A percentile compares a stretch with the other conserved stretches of the same genome.
phyloP scores from a whole-genome alignment of 2,329 filamentous ascomycete genomes.

The Nakataea oryzae region DNA sequence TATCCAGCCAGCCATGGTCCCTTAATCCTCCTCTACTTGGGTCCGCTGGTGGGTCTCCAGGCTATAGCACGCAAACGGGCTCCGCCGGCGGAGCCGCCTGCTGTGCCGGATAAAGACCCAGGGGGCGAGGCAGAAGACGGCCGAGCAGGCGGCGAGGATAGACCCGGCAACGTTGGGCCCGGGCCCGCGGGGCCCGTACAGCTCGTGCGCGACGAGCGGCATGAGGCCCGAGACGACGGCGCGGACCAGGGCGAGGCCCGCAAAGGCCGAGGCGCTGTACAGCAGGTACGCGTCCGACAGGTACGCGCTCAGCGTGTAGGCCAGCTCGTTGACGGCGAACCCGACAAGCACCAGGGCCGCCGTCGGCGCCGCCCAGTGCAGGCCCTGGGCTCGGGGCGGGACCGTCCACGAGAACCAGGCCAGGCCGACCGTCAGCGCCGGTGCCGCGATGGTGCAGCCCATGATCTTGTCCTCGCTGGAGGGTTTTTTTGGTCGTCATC shows the following conservation, averaged over 20 bases:
- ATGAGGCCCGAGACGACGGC: constrained; percentile 14
- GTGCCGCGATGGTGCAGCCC: constrained; percentile 33
- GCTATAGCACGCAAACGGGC: constrained; percentile 14
- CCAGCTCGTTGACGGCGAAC: constrained; percentile 32
- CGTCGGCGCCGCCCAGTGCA: constrained; percentile 28
- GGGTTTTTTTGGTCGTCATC: too few species aligned
- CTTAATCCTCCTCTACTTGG: constrained; percentile 8
- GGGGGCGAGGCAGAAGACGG: constrained; percentile 10
- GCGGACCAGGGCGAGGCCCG: constrained; percentile 14
- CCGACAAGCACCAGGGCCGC: constrained; percentile 30
- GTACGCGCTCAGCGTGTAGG: constrained; percentile 14
- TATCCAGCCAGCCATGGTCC: neutral
- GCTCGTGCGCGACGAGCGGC: constrained; percentile 13
- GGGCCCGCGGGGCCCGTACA: constrained; percentile 9
- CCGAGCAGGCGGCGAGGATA: constrained; percentile 11
- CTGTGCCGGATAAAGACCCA: constrained; percentile 14
- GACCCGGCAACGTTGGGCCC: constrained; percentile 13
- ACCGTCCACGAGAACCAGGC: constrained; percentile 36
- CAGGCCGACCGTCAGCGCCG: constrained; percentile 29
- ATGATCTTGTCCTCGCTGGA: constrained; percentile 34
- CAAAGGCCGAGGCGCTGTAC: constrained; percentile 15
- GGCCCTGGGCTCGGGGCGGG: constrained; percentile 21
- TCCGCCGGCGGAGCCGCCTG: constrained; percentile 11
- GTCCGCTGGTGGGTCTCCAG: constrained; percentile 10
- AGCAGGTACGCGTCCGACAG: constrained; percentile 15